Percentiles rank a stretch among this genome's conserved stretches.
These are phyloP conservation scores for Xylariaceae sp. DNA, from an alignment of 2,329 filamentous ascomycete species.

Conservation along the genomic window DNA sequence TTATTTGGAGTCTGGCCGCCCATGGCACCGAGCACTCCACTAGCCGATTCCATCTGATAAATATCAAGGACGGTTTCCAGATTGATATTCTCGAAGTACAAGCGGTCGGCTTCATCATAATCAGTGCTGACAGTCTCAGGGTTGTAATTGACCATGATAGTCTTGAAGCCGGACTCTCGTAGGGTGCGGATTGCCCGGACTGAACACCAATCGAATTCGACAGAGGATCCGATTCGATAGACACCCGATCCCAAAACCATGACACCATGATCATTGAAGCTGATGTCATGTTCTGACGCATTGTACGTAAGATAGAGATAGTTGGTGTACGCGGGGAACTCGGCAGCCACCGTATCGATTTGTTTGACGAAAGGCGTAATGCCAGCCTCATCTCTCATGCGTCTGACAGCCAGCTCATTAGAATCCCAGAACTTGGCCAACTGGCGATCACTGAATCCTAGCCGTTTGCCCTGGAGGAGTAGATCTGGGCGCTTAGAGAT, in stretches of 20 bases:
- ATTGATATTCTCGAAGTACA: constrained; percentile 97
- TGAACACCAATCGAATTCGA: constrained; percentile 99
- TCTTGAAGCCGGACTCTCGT: constrained; percentile 84
- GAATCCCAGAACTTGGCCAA: constrained; percentile 93
- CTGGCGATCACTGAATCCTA: constrained; percentile 94
- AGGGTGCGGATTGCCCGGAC: constrained; percentile 92
- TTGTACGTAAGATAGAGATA: constrained; percentile 98
- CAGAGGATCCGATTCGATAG: constrained; percentile 95
- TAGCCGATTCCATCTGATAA: constrained; percentile 83
- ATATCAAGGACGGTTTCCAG: constrained; percentile 92
- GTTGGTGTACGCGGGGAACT: constrained; percentile 94
- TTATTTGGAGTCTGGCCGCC: constrained; percentile 98
- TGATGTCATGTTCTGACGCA: constrained; percentile 81
- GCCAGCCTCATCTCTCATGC: constrained; percentile 81
- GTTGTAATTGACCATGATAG: constrained; percentile 83
- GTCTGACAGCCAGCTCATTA: constrained; percentile 89
- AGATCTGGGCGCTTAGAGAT: constrained; percentile 68
- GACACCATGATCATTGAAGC: constrained; percentile 86
- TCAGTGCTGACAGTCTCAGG: constrained; percentile 90
- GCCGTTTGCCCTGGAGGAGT: constrained; percentile 84
- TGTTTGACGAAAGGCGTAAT: constrained; percentile 94
- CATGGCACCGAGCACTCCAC: constrained; percentile 91
- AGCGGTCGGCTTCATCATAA: constrained; percentile 90
- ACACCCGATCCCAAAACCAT: constrained; percentile 97
- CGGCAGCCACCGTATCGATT: constrained; percentile 96